Percentiles rank a stretch among this genome's conserved stretches.
Evolutionary conservation across 228 moss, liverwort and hornwort genomes (phyloP).

Genomic region (Sphagnum fallax): DNA sequence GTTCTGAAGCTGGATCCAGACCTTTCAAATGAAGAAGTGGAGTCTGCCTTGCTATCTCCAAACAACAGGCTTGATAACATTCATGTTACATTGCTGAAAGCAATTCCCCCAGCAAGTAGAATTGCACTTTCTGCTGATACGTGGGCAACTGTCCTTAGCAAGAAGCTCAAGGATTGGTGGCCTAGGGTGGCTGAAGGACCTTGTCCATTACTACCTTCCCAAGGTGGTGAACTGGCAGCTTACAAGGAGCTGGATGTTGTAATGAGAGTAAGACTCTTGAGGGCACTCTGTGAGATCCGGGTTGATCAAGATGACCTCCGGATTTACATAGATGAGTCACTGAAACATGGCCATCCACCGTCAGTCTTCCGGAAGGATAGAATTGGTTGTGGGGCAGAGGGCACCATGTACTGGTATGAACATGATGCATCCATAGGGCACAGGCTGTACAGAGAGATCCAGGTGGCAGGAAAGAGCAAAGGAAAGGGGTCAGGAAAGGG

Average conservation of each 20-base stretch:
- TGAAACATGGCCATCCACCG: slow-evolving; percentile 61
- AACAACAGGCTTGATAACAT: slow-evolving; percentile 35
- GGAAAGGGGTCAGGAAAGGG: slow-evolving; percentile 55
- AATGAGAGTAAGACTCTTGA: slow-evolving; percentile 67
- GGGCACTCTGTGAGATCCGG: slow-evolving; percentile 91
- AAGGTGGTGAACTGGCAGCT: slow-evolving; percentile 66
- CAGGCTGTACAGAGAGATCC: slow-evolving; percentile 82
- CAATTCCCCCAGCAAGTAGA: slow-evolving; percentile 83
- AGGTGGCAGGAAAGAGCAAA: slow-evolving; percentile 44
- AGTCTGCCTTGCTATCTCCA: slow-evolving; percentile 34
- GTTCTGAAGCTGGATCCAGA: slow-evolving; percentile 40
- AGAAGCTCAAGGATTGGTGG: slow-evolving; percentile 99
- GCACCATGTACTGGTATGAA: slow-evolving; percentile 81
- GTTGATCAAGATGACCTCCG: slow-evolving; percentile 90
- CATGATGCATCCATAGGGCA: slow-evolving; percentile 75
- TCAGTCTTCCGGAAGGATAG: slow-evolving; percentile 65
- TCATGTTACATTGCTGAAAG: slow-evolving; percentile 62
- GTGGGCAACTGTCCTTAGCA: slow-evolving; percentile 86
- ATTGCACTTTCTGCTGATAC: slow-evolving; percentile 89
- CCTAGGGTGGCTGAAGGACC: slow-evolving; percentile 78
- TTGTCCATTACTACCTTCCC: slow-evolving; percentile 75
- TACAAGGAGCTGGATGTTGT: slow-evolving; percentile 72
- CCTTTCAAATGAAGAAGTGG: slow-evolving; percentile 52
- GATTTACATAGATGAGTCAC: slow-evolving; percentile 54
- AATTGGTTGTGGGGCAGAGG: slow-evolving; percentile 75